Evolutionary conservation across 164 flowering plant species (phyloP).

Genomic region (Kingdonia uniflora): DNA sequence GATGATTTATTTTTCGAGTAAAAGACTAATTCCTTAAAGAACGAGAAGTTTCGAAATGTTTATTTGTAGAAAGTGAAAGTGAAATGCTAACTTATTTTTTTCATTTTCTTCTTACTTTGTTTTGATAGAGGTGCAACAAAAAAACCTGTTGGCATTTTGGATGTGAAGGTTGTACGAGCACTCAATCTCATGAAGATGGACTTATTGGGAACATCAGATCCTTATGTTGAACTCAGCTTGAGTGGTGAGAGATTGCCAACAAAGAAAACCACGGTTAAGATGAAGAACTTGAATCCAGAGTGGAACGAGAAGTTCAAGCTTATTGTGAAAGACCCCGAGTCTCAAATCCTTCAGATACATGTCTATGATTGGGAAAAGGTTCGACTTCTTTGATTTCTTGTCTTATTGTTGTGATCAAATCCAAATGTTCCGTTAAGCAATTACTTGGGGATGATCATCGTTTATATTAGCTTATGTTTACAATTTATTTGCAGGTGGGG

Average conservation of each 20-base stretch:
- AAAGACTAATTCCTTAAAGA: too few species aligned
- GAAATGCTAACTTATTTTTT: neutral
- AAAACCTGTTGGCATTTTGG: constrained; percentile 70
- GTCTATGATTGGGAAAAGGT: constrained; percentile 88
- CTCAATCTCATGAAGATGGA: constrained; percentile 53
- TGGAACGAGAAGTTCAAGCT: constrained; percentile 74
- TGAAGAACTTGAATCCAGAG: constrained; percentile 55
- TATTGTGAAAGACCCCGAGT: constrained; percentile 48
- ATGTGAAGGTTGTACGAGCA: constrained; percentile 56
- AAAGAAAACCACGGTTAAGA: constrained; percentile 51
- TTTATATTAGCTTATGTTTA: too few species aligned
- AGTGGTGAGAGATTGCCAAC: constrained; percentile 47
- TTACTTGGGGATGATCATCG: too few species aligned
- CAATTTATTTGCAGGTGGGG: constrained; percentile 37
- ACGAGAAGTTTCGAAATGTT: too few species aligned
- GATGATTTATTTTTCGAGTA: too few species aligned
- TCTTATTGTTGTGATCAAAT: neutral
- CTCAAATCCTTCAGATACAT: constrained; percentile 48
- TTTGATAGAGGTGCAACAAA: constrained; percentile 29
- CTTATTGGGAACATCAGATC: constrained; percentile 60
- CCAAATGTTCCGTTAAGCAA: neutral
- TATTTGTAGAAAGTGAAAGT: neutral
- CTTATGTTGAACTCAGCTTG: constrained; percentile 55
- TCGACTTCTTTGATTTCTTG: neutral
- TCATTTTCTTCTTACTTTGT: neutral